Base-by-base conservation (phyloP, 1,139 yeast species). In the Pichia sp. region DNA sequence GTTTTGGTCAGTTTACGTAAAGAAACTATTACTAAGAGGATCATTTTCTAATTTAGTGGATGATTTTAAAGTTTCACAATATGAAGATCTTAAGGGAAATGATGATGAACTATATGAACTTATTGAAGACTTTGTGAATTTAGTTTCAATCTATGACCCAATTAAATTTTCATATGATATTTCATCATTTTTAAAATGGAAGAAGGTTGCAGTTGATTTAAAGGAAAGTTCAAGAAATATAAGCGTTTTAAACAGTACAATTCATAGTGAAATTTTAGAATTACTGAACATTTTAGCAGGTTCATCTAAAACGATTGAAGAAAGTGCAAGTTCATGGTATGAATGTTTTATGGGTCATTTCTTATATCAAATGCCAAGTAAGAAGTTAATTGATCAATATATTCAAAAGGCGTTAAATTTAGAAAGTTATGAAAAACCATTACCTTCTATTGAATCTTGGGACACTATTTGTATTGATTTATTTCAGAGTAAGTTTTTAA, bases 281-380 rank as follows among this genome's bases (percentile, higher is more conserved):
- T 51, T 76, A 27, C 51, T 73, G 2, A 60, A 68, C 30, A 64
- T 73, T 5, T 53, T 74, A 41, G 68, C 78, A 2, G 89, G 89
- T 1, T 69, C 74, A 39, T 70, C 74, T 11, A 67, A 68, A 33
- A 64, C 77, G 0, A 78, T 80, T 21, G 56, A 74, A 2, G 63
- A 62, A 14, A 65, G 61, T 42, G 69, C 81, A 27, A 63, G 65
- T 6, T 63, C 74, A 1, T 86, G 95, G 95, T 83, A 78, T 57
- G 95, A 85, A 54, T 69, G 80, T 16, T 69, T 77, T 35, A 68
- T 76, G 35, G 81, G 85, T 1, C 69, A 81, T 32, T 65, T 78
- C 22, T 65, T 78, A 40, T 87, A 69, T 57, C 80, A 78, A 54
- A 76, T 85, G 31, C 81, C 83, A 28, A 66, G 76, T 2, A 46